Conservation (phyloP, 345 rosid genomes). For the Boechera stricta region DNA sequence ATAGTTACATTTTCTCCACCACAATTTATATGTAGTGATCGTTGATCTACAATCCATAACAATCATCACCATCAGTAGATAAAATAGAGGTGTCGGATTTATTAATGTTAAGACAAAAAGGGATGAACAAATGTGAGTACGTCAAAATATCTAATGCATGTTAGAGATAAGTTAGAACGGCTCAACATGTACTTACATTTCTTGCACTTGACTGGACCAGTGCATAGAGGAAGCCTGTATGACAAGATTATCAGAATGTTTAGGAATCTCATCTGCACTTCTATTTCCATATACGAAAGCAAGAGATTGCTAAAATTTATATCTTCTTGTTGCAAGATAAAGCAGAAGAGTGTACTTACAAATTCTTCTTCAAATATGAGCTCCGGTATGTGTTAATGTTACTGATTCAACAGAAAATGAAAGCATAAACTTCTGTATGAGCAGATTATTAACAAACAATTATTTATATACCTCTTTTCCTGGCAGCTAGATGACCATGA, state of each 20-base stretch:
- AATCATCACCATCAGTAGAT: neutral
- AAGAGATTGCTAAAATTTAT: neutral
- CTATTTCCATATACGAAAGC: neutral
- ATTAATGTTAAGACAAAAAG: neutral
- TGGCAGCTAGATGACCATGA: slow-evolving; percentile 29
- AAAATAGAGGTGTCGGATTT: neutral
- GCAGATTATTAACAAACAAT: no score
- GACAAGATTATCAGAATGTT: neutral
- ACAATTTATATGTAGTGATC: slow-evolving; percentile 42
- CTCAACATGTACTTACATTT: slow-evolving; percentile 1
- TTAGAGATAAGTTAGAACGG: neutral
- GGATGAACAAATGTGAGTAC: neutral
- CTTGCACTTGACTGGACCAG: neutral
- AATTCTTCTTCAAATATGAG: slow-evolving; percentile 24
- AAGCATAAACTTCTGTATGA: neutral
- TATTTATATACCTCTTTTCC: neutral
- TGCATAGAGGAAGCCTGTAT: slow-evolving; percentile 31
- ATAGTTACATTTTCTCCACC: slow-evolving; percentile 31
- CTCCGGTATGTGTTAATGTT: slow-evolving; percentile 36
- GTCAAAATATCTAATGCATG: slow-evolving; percentile 1
- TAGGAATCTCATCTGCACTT: neutral
- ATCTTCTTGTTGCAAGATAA: neutral
- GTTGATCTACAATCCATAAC: slow-evolving; percentile 29
- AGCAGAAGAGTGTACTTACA: slow-evolving; percentile 33
- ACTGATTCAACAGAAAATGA: slow-evolving; percentile 32